phyloP scores from a whole-genome alignment of 2,329 filamentous ascomycete genomes.

The Aspergillus phoenicis region DNA sequence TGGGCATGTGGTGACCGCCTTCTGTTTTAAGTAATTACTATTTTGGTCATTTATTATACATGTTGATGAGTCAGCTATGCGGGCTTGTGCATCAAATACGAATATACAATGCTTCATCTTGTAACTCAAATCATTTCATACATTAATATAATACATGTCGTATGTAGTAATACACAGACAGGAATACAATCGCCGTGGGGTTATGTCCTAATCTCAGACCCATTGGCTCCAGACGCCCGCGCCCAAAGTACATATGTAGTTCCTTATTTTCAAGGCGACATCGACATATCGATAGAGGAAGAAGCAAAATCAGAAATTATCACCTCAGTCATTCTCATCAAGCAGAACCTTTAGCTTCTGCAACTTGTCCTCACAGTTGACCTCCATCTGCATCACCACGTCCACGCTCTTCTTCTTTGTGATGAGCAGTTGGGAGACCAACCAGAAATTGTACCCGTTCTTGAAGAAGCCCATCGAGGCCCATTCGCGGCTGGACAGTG shows the following conservation, averaged over 20 bases:
- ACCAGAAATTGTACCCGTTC: constrained; percentile 48
- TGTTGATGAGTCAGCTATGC: background rate
- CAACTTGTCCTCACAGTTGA: constrained; percentile 49
- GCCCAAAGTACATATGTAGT: too few species aligned
- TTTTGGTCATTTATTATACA: background rate
- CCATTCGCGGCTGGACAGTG: constrained; percentile 40
- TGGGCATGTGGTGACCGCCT: constrained; percentile 4
- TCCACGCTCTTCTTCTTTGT: constrained; percentile 48
- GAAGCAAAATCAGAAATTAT: too few species aligned
- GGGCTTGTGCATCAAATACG: background rate
- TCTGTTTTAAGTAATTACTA: background rate
- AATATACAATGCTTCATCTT: background rate
- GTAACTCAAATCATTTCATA: too few species aligned
- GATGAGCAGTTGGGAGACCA: constrained; percentile 45
- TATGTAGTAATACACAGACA: too few species aligned
- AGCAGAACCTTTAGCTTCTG: constrained; percentile 44
- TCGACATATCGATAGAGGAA: too few species aligned
- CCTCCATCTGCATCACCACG: constrained; percentile 47
- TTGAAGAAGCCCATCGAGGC: constrained; percentile 47
- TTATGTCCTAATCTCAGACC: too few species aligned
- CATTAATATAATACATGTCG: too few species aligned
- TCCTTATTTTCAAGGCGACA: too few species aligned
- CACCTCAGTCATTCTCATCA: constrained; percentile 36
- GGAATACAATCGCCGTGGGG: too few species aligned
- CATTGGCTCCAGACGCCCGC: too few species aligned